A percentile compares a stretch with the other conserved stretches of the same genome.
phyloP scores from a whole-genome alignment of 2,329 filamentous ascomycete species.

The Trichoderma atroviride region DNA sequence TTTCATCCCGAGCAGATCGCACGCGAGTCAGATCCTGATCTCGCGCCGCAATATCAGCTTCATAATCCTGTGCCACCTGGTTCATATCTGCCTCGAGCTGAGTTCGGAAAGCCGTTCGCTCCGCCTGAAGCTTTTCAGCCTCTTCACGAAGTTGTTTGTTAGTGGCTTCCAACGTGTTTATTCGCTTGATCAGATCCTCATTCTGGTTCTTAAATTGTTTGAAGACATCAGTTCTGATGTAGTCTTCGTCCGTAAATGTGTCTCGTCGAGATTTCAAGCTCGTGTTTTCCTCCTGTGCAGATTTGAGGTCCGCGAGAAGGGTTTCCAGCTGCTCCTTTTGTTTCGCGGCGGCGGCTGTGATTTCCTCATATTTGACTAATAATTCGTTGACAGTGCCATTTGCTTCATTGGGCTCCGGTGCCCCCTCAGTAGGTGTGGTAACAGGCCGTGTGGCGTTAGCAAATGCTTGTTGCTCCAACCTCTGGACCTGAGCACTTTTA shows the following conservation, averaged over 20 bases:
- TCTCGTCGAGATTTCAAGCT: conserved; percentile 69
- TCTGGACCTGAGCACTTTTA: conserved; percentile 86
- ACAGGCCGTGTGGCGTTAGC: conserved; percentile 62
- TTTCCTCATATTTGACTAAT: conserved; percentile 76
- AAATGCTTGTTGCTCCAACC: conserved; percentile 86
- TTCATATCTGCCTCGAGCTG: conserved; percentile 82
- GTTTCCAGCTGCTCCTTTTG: conserved; percentile 87
- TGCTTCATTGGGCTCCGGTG: conserved; percentile 54
- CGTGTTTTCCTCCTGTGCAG: conserved; percentile 76
- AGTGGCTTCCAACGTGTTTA: conserved; percentile 87
- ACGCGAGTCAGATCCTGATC: conserved; percentile 87
- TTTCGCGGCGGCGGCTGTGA: conserved; percentile 73
- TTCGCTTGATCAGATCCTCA: conserved; percentile 87
- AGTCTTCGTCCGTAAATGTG: conserved; percentile 86
- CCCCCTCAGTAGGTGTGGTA: conserved; percentile 46
- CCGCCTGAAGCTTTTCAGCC: conserved; percentile 79
- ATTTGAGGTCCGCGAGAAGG: conserved; percentile 74
- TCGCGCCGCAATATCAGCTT: conserved; percentile 76
- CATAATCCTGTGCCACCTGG: conserved; percentile 71
- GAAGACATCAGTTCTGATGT: conserved; percentile 88
- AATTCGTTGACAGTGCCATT: conserved; percentile 66
- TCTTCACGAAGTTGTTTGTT: conserved; percentile 86
- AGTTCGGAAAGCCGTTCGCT: conserved; percentile 78
- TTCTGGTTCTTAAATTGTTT: conserved; percentile 88
- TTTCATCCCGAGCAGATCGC: conserved; percentile 80